Base-by-base conservation (phyloP, 2,329 filamentous ascomycete genomes). In the Ophiosphaerella narmari region DNA sequence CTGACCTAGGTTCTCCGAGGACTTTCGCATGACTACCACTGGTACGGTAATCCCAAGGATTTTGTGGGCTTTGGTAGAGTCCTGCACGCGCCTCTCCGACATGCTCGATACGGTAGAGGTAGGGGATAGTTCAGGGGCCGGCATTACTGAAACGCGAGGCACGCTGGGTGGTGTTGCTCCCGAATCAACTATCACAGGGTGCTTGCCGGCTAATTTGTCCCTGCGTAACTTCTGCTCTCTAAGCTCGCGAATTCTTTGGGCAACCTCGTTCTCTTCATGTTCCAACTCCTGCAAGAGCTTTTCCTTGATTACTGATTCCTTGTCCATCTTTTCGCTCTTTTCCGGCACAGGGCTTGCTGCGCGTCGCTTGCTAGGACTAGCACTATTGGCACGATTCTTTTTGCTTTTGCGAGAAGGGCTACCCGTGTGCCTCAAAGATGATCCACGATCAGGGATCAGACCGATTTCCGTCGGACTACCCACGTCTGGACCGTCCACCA, bases 211-310 rank as follows among this genome's bases (percentile, higher is more conserved):
- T 54, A 70, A 61, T 57, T 73, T 75, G 39, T 83, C 78, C 52
- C 82, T 77, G 60, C 78, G 76, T 67, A 82, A 75, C 56, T 83
- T 82, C 54, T 82, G 80, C 57, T 82, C 78, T 61, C 81, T 80
- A 29, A 86, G 66, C 59, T 86, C 77, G 60, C 79, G 77, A 43
- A 86, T 86, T 37, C 80, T 75, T 47, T 79, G 79, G 32, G 80
- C 81, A 6, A 86, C 83, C 35, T 83, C 77, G 55, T 80, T 82
- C 24, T 83, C 80, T 47, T 77, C 78, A 34, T 65, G 62, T 48
- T 71, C 68, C 35, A 72, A 43, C 40, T 72, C 69, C 39, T 63
- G 63, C 13, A 72, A 46, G 24, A 71, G 62, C 39, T 64, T 67
- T 23, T 66, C 65, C 42, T 68, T 63, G 39, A 55, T 55, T 31